A percentile compares a stretch with the other conserved stretches of the same genome.
Conservation (phyloP, 2,329 filamentous ascomycete genomes). For the Alternaria incomplexa region DNA sequence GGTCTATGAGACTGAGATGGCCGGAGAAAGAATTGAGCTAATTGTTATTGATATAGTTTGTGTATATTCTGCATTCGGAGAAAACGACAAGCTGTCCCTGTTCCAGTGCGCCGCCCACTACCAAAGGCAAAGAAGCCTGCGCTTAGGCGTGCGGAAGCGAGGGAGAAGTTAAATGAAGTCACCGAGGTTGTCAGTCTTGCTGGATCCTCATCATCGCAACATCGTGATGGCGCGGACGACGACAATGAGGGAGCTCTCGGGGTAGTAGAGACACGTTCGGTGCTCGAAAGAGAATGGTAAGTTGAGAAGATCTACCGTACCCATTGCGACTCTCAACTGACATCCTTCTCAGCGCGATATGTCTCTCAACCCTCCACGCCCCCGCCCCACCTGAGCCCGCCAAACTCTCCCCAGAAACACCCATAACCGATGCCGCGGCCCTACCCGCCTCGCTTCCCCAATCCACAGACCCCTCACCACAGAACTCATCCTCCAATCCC, state of each 20-base stretch:
- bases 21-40: not conserved
- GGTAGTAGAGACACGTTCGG: constrained; percentile 20
- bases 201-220: not conserved
- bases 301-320: not conserved
- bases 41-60: constrained; percentile 11
- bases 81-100: constrained; percentile 12
- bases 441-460: not conserved
- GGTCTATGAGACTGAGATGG: not conserved
- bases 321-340: constrained; percentile 5
- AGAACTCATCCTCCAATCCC: not conserved
- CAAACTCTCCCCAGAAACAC: constrained; percentile 19
- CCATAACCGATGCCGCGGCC: constrained; percentile 8
- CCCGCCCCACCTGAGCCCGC: constrained; percentile 37
- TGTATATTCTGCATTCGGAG: constrained; percentile 31
- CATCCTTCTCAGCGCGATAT: constrained; percentile 33
- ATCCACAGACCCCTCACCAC: not conserved
- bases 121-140: constrained; percentile 23
- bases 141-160: constrained; percentile 27
- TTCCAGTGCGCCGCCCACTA: not conserved
- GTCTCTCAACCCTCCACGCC: constrained; percentile 35
- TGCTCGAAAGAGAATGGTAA: constrained; percentile 37
- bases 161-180: constrained; percentile 27
- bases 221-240: not conserved
- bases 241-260: not conserved
- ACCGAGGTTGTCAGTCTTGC: constrained; percentile 23